Base-by-base conservation (phyloP, 257 asterid species). In the Solanum sparsipilum region DNA sequence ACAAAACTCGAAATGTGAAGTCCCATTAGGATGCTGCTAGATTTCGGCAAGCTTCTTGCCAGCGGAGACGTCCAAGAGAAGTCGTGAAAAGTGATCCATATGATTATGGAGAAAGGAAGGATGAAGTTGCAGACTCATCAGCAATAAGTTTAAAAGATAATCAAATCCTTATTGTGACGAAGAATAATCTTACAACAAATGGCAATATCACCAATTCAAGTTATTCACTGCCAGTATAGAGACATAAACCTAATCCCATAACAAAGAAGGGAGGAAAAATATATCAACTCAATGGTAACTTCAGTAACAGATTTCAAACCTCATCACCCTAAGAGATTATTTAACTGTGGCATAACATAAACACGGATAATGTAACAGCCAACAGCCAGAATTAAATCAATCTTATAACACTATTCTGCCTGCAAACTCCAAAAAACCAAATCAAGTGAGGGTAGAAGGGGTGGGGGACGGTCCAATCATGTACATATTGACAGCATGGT, bases 331-430 rank as follows among this genome's bases (percentile, higher is more conserved):
- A 85, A 81, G 41, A 52, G 70, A 52, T 82, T 87, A 76, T 25
- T 35, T 13, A 56, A 82, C 56, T 63, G 76, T 76, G 58, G 48
- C 89, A 87, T 32, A 48, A 52, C 68, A 36, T 56, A 27, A 31
- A 13, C 85, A 48, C 31, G 27, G 60, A 41, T 31, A 35, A 27
- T 85, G 87, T 46, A 84, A 79, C 7, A 79, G 85, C 85, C 85
- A 44, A 44, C 35, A 36, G 87, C 87, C 27, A 85, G 39, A 85
- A 85, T 31, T 39, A 39, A 85, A 85, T 85, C 87, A 85, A 85
- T 68, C 82, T 85, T 67, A 27, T 15, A 44, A 65, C 18, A 41
- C 87, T 63, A 82, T 29, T 32, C 82, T 38, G 20, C 52, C 88
- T 23, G 84, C 88, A n/a, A 86, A 52, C 60, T 31, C 60, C 56